Base-by-base conservation (phyloP, 352 stramenopile species). In the Pythium scleroteichum region DNA sequence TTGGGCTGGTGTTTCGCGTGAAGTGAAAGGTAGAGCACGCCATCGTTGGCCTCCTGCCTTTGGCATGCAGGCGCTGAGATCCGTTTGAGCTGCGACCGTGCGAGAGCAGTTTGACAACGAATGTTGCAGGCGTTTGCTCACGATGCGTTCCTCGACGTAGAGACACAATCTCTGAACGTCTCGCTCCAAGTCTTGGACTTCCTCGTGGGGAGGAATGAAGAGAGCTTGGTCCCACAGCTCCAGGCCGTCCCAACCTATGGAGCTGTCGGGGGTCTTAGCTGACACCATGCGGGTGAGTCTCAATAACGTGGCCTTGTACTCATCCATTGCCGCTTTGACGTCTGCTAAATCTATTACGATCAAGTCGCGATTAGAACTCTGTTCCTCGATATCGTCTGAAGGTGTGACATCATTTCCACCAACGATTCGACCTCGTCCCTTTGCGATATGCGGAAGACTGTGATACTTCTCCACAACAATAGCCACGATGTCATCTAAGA, bases 161-260 rank as follows among this genome's bases (percentile, higher is more conserved):
- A 35, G 32, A 51, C 71, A 72, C 12, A 86, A 55, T 3, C 64
- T 51, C 27, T 72, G 64, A 1, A 86, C 59, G 24, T 81, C 67
- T 6, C 63, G 38, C 29, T 78, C 72, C 22, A 86, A 53, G 27
- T 86, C 77, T 41, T 79, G 69, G 7, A 84, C 54, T 40, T 84
- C 72, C 61, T 86, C 77, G 13, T 71, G 63, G 5, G 72, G 68
- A 5, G 77, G 77, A 22, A 86, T 79, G 64, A 86, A 86, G 12
- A 86, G 72, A 22, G 77, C 77, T 68, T 82, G 74, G 38, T 86
- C 74, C 77, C 77, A 86, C 13, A 86, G 57, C 39, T 78, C 70
- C 13, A 79, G 72, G 1, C 72, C 50, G 6, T 79, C 72, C 77
- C 77, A 86, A 3, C 77, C 77, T 8, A 80, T 59, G 2, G 47